phyloP scores from a whole-genome alignment of 352 stramenopile genomes.

The Aphanomyces cochlioides region DNA sequence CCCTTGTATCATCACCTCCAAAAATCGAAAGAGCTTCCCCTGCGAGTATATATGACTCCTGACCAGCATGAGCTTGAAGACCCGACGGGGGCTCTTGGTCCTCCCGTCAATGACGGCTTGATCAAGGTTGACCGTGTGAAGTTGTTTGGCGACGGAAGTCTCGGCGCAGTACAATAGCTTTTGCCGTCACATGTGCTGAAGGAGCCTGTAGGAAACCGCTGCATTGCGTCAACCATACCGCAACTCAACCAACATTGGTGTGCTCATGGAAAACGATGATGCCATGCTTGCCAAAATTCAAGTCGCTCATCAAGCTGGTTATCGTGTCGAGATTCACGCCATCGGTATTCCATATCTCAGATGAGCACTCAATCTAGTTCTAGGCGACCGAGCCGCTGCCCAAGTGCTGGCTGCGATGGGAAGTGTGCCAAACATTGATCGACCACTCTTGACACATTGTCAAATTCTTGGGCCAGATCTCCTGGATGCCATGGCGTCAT shows the following conservation, averaged over 20 bases:
- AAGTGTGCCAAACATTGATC: constrained; percentile 45
- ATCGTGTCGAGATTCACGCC: constrained; percentile 84
- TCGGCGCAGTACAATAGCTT: constrained; percentile 57
- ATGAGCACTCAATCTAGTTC: constrained; percentile 8
- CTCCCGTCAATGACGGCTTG: constrained; percentile 46
- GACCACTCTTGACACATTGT: constrained; percentile 88
- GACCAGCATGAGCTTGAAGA: constrained; percentile 61
- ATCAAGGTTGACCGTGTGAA: constrained; percentile 85
- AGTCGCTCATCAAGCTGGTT: constrained; percentile 50
- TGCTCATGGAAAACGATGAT: constrained; percentile 79
- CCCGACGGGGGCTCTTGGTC: constrained; percentile 31
- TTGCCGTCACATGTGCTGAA: not conserved
- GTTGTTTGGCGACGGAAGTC: constrained; percentile 83
- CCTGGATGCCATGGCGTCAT: constrained; percentile 59
- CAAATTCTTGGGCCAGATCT: constrained; percentile 79
- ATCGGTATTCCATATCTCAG: constrained; percentile 54
- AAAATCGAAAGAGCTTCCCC: constrained; percentile 42
- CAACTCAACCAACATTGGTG: constrained; percentile 60
- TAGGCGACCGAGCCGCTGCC: constrained; percentile 64
- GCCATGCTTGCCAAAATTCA: constrained; percentile 59
- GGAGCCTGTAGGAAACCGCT: constrained; percentile 62
- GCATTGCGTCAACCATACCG: constrained; percentile 67
- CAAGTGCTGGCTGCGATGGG: constrained; percentile 70
- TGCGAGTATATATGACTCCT: constrained; percentile 78
- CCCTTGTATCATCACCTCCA: constrained; percentile 78